Evolutionary conservation across 2,329 filamentous ascomycete species (phyloP).

Genomic region (Aspergillus spinulosporus): DNA sequence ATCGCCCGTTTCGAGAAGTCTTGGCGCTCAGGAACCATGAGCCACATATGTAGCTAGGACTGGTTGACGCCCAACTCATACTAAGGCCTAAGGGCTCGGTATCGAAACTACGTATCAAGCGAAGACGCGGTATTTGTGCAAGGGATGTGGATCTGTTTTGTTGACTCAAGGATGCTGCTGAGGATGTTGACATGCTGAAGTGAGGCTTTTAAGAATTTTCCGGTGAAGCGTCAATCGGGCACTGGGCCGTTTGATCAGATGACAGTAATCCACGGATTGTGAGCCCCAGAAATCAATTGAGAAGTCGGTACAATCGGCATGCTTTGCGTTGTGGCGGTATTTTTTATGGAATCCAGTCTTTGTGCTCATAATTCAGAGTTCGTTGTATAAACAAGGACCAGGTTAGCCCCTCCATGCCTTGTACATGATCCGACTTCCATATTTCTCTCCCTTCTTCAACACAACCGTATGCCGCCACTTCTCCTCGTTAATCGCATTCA

Average conservation of each 20-base stretch:
- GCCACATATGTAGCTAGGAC: not conserved
- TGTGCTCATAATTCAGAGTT: not conserved
- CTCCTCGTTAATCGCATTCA: slow-evolving; percentile 81
- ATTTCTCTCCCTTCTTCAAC: slow-evolving; percentile 80
- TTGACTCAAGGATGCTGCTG: not conserved
- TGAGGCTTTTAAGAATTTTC: not conserved
- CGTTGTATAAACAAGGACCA: not conserved
- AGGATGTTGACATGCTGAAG: not conserved
- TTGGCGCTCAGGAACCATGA: slow-evolving; percentile 14
- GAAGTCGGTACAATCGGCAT: not conserved
- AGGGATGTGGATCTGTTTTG: not conserved
- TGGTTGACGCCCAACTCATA: too few species aligned
- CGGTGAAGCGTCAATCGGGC: not conserved
- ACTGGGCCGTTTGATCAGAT: not conserved
- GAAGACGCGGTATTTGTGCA: not conserved
- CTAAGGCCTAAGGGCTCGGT: not conserved
- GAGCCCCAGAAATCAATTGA: not conserved
- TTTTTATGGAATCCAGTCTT: not conserved
- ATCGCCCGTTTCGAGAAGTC: slow-evolving; percentile 1
- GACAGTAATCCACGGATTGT: not conserved
- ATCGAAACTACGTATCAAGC: not conserved
- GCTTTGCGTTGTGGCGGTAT: not conserved
- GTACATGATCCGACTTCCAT: slow-evolving; percentile 80
- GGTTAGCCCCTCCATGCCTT: slow-evolving; percentile 70
- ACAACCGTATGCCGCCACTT: slow-evolving; percentile 77